Base-by-base conservation (phyloP, 768 basidiomycete genomes). In the Trametes meyenii region DNA sequence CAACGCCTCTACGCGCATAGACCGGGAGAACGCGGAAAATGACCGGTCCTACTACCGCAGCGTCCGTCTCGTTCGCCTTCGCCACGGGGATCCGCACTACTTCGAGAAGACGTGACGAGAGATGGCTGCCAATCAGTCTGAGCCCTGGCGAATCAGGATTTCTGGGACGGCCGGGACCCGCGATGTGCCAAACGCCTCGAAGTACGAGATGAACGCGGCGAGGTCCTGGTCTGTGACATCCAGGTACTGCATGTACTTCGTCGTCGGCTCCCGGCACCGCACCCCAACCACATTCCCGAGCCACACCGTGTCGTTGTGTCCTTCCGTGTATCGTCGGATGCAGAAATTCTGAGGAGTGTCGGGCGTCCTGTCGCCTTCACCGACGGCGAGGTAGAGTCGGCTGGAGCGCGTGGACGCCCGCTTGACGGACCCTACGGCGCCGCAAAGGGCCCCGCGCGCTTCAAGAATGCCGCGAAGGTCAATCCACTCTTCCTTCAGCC, bases 181-280 rank as follows among this genome's bases (percentile, higher is more conserved):
- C 48, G 39, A 3, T n/a, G 38, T 33, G 5, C 48, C 56, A 24
- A 45, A 55, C 19, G 44, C 43, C 43, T 45, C n/a, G 48, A 50
- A 50, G 40, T 50, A 50, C 13, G 50, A 36, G 50, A 44, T 42
- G 29, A 59, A 45, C 7, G 46, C 29, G 14, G 58, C 13, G 14
- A 59, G 13, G 50, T 60, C 59, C 7, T 40, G 19, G 19, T 54
- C 35, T 5, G 51, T 60, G n/a, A 54, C 52, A 12, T 60, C 45
- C n/a, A 60, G 38, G 43, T 60, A 53, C 26, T 60, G 51, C 45
- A 60, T 39, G 36, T 21, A 54, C 36, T 54, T 53, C 43, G 43
- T 54, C 3, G 52, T 48, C 5, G 52, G 59, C 33, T 60, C 59
- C 38, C 51, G 35, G 33, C 44, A 36, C 23, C 59, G 51, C 38